Evolutionary conservation across 495 filamentous ascomycete species (phyloP), one percentile per base, ranked within the genome.

Genomic region (Penicillium silybi): DNA sequence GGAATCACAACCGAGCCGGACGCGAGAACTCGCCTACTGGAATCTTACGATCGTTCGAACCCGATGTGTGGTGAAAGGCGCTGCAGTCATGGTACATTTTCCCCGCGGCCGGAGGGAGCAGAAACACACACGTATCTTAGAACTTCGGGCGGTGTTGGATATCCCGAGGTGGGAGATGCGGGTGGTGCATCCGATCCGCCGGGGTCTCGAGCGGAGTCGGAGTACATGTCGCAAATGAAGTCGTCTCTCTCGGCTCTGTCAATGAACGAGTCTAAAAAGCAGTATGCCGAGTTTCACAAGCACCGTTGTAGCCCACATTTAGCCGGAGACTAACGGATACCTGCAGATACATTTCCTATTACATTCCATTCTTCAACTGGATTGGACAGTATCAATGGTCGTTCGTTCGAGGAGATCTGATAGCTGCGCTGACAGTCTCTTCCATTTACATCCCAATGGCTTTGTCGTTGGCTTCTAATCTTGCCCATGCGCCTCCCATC

Each of bases 371-470:
- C 46, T 71, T 95, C 52, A 87, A 85, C 48, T 99, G 93, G 93
- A 83, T 93, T 27, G 72, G 72, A 35, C 85, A 95, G 64, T 99
- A 99, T 63, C 81, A 71, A 52, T 87, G 80, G 83, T 80, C 80
- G 5, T 95, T 85, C 65, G 67, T 97, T 23, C 79, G 85, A 57
- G 93, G 95, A 26, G 93, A 99, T 71, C 74, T 97, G 26, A 76
- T 91, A 9, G 91, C 93, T 11, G 79, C 88, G 41, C 66, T 97
- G 46, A 97, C 93, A 2, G 85, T 99, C 70, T 90, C 92, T 1
- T 96, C 91, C 13, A 91, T 99, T 73, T 99, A 99, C 62, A 88
- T 99, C 34, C 93, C 93, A 22, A 97, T 99, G 92, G 85, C 92
- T 0, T 80, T 99, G 23, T 97, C 92, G 4, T 80, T 91, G 52